Evolutionary conservation across 140 eudicot species (phyloP), one percentile per base, ranked within the genome.

Genomic region (Eryngium alpinum): DNA sequence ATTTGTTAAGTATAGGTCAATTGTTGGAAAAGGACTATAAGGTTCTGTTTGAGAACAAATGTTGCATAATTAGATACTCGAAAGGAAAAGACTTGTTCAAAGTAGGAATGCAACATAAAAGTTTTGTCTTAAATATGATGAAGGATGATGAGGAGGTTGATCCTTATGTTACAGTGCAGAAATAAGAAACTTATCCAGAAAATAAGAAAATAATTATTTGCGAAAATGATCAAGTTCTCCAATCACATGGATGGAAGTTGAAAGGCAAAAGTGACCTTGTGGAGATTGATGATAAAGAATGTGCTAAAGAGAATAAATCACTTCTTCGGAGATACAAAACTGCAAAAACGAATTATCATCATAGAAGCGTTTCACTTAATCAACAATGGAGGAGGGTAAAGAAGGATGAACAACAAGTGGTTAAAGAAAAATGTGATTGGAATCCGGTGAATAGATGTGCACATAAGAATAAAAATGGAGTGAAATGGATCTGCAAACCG

Each of bases 1-100:
- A 82, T n/a, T 19, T 82, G 22, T 33, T 82, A 27, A 75, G 84
- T 73, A 79, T 81, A 29, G 74, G 44, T 14, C 77, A 82, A 16
- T 10, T 82, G 25, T 10, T 76, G 11, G 77, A 75, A 63, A 82
- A 82, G 17, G 75, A 77, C 4, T 76, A 27, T 31, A 75, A 75
- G 49, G 66, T 77, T 22, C 9, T 77, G 46, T 77, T 77, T 53
- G 69, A 77, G 18, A 67, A 77, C 21, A 77, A 50, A 25, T 5
- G 77, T 76, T 77, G 53, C 69, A 7, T 13, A 46, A 38, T 38
- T 38, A 38, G 7, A 38, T 4, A 38, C 46, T 38, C 46, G 46
- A 7, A 38, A 46, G 77, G 79, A 31, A 22, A 9, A 28, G 79
- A 77, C 4, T 22, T 83, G 34, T 76, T 83, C 34, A 76, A 77